Base-by-base conservation (phyloP, 2,329 filamentous ascomycete species). In the Pseudocercospora vitis region DNA sequence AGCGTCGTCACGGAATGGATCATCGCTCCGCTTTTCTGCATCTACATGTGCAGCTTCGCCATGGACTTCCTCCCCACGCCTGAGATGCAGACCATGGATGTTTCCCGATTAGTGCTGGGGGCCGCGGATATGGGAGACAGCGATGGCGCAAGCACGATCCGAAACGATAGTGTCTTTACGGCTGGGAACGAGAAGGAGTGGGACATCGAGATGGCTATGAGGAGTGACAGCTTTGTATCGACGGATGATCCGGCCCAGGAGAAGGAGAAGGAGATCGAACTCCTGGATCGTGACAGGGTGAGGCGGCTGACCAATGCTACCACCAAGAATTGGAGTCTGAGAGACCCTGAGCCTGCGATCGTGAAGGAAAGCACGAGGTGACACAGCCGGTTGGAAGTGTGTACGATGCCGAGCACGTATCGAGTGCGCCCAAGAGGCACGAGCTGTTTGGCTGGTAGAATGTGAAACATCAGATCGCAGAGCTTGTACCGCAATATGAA, bases 11-110 rank as follows among this genome's bases (percentile, higher is more conserved):
- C 29, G 1, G 44, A 47, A 16, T 47, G 44, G 44, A 21, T 16
- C 44, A 47, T 47, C 23, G 44, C 26, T 7, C 29, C 44, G 7
- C 44, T 47, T 3, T 47, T 47, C 24, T 29, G 26, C 23, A 29
- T 47, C n/a, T 47, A 47, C 26, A 29, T 31, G 24, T 47, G 44
- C 16, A 47, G 44, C 21, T 47, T 47, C 44, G 26, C 44, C 16
- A 47, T 47, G 44, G 44, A 47, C 24, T 47, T 47, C 29, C 26
- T 47, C 12, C 29, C 24, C 1, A 31, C 24, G 6, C 26, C 44
- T 31, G 44, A 46, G 24, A 28, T 29, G 23, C 24, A 46, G 31
- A 24, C 31, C 21, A 46, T 32, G 44, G 44, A 47, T 23, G 37
- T 40, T 23, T 21, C 16, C 12, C n/a, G 37, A 14, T 26, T 47